A percentile compares a stretch with the other conserved stretches of the same genome.
phyloP scores from a whole-genome alignment of 306 rosid genomes.

The Gastrolobium villosum region DNA sequence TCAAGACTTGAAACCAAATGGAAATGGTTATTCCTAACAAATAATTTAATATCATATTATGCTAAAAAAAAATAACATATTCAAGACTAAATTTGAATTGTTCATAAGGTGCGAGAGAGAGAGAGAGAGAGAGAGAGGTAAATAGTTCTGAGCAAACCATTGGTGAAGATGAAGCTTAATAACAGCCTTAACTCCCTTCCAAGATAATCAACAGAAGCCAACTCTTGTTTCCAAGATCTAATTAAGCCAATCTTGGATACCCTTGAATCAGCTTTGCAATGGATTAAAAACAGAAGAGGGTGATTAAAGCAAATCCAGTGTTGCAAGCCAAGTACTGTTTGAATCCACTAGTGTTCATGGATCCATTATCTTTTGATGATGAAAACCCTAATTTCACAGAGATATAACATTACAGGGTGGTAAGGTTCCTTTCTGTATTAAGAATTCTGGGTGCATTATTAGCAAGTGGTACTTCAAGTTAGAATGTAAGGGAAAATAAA shows the following conservation, averaged over 20 bases:
- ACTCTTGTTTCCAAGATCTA: constrained; percentile 46
- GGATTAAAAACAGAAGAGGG: constrained; percentile 37
- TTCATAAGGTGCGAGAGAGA: constrained; percentile 39
- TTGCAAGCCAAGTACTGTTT: constrained; percentile 21
- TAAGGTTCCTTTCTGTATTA: constrained; percentile 46
- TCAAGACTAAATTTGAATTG: constrained; percentile 26
- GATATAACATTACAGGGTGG: constrained; percentile 37
- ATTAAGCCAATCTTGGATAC: constrained; percentile 34
- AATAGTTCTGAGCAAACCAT: constrained; percentile 47
- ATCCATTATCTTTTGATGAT: constrained; percentile 47
- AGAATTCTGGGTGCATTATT: constrained; percentile 47
- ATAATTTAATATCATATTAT: neutral
- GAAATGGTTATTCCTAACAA: constrained; percentile 12
- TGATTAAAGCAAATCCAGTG: constrained; percentile 12
- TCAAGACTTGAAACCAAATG: constrained; percentile 32
- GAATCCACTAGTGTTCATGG: constrained; percentile 33
- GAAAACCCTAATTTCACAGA: constrained; percentile 51
- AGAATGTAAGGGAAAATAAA: constrained; percentile 54
- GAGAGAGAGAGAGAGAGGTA: neutral
- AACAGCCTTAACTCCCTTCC: constrained; percentile 34
- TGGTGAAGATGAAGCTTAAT: constrained; percentile 40
- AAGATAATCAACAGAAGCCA: constrained; percentile 45
- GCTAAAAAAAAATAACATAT: neutral
- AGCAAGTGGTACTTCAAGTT: constrained; percentile 53
- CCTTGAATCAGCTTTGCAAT: constrained; percentile 40